Evolutionary conservation across 306 rosid species (phyloP).

Genomic region (Cucumis sativus): DNA sequence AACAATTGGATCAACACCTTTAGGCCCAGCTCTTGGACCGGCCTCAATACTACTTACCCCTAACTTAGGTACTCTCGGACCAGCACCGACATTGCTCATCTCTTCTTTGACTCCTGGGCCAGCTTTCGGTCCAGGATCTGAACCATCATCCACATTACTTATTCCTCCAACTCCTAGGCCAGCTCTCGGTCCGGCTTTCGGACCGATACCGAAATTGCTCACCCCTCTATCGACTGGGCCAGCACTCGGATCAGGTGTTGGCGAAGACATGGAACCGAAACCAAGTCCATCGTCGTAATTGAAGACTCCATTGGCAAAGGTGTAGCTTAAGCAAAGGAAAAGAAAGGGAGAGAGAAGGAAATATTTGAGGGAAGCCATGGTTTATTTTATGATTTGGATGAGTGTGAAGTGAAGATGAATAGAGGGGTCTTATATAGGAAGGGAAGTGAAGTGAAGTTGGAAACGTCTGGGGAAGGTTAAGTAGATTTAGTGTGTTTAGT

Average conservation of each 20-base stretch:
- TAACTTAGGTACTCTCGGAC: neutral
- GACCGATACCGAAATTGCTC: neutral
- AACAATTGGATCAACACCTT: neutral
- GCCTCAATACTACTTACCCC: neutral
- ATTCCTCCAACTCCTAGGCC: neutral
- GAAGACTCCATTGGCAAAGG: neutral
- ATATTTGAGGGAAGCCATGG: neutral
- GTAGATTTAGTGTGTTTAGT: neutral
- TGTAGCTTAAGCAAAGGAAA: neutral
- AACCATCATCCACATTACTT: neutral
- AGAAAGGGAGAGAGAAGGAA: neutral
- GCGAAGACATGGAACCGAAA: neutral
- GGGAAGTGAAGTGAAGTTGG: neutral
- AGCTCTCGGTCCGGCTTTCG: neutral
- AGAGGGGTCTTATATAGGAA: neutral
- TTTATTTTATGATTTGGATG: neutral
- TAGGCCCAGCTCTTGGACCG: neutral
- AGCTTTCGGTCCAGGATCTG: neutral
- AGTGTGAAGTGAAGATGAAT: neutral
- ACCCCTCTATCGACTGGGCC: neutral
- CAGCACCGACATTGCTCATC: neutral
- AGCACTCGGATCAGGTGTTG: no score
- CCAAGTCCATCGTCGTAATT: neutral
- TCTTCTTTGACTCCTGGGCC: neutral
- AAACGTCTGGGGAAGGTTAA: neutral